A percentile compares a stretch with the other conserved stretches of the same genome.
These are phyloP conservation scores for Hymenoscyphus repandus DNA, from an alignment of 2,329 filamentous ascomycete genomes.

Conservation along the genomic window DNA sequence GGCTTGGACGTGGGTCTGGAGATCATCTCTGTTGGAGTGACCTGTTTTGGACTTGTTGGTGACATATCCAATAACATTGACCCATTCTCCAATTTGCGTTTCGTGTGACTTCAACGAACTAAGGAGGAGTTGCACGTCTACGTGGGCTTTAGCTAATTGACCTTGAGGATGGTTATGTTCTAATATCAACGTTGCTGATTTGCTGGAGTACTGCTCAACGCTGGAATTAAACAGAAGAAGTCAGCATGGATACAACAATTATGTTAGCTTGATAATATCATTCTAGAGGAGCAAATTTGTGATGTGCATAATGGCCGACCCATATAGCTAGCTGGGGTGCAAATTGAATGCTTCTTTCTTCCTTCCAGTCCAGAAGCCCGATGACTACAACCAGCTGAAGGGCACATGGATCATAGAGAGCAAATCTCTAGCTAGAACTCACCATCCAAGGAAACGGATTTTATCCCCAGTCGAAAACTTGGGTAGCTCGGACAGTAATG, in stretches of 20 bases:
- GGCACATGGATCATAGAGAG: neutral
- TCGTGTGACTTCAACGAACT: constrained; percentile 57
- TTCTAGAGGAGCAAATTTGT: neutral
- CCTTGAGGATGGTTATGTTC: constrained; percentile 58
- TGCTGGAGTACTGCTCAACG: constrained; percentile 51
- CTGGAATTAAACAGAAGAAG: constrained; percentile 33
- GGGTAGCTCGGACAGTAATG: constrained; percentile 27
- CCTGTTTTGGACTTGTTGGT: constrained; percentile 26
- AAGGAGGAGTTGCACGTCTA: constrained; percentile 69
- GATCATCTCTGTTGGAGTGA: constrained; percentile 24
- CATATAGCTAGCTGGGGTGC: neutral
- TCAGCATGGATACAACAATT: constrained; percentile 4
- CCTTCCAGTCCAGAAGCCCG: neutral
- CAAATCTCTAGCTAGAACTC: constrained; percentile 34
- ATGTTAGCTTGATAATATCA: neutral
- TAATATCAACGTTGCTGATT: constrained; percentile 57
- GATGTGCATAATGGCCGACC: neutral
- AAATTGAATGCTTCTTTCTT: no score
- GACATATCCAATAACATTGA: constrained; percentile 84
- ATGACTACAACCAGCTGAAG: neutral
- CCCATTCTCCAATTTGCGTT: constrained; percentile 72
- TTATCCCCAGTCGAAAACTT: constrained; percentile 48
- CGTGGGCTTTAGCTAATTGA: constrained; percentile 45
- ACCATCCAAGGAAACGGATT: constrained; percentile 91
- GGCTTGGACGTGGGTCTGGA: constrained; percentile 57